A percentile compares a stretch with the other conserved stretches of the same genome.
Evolutionary conservation across 805 yeast genomes (phyloP).

Genomic region (Monosporozyma yasuniensis): DNA sequence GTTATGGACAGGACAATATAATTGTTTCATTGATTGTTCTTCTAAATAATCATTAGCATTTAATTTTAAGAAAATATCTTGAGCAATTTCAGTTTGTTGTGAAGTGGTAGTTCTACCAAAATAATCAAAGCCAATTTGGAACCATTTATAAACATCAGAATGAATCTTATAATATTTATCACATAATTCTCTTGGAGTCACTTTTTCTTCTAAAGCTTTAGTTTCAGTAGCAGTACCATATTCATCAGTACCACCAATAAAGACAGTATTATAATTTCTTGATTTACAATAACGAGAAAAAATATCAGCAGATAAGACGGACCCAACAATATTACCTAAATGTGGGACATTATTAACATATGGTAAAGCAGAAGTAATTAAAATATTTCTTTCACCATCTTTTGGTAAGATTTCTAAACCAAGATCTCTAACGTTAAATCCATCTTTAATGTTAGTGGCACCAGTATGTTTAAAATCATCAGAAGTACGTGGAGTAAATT

Average conservation of each 20-base stretch:
- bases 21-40: slow-evolving; percentile 80
- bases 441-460: slow-evolving; percentile 21
- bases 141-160: slow-evolving; percentile 90
- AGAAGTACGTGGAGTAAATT: slow-evolving; percentile 27
- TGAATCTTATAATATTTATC: slow-evolving; percentile 84
- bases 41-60: slow-evolving; percentile 72
- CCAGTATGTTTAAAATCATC: slow-evolving; percentile 36
- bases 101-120: slow-evolving; percentile 95
- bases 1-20: slow-evolving; percentile 83
- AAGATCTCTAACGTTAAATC: slow-evolving; percentile 20
- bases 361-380: slow-evolving; percentile 94
- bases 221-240: slow-evolving; percentile 99
- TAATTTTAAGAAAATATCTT: slow-evolving; percentile 76
- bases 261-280: slow-evolving; percentile 80
- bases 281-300: slow-evolving; percentile 83
- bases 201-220: slow-evolving; percentile 88
- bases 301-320: slow-evolving; percentile 90
- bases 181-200: slow-evolving; percentile 82
- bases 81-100: slow-evolving; percentile 89
- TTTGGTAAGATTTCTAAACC: slow-evolving; percentile 50
- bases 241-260: slow-evolving; percentile 95
- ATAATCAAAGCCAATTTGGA: slow-evolving; percentile 85
- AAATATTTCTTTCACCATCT: slow-evolving; percentile 63
- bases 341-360: slow-evolving; percentile 98
- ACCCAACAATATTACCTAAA: slow-evolving; percentile 92